Base-by-base conservation (phyloP, 2,329 filamentous ascomycete genomes). In the Phialemonium atrogriseum region DNA sequence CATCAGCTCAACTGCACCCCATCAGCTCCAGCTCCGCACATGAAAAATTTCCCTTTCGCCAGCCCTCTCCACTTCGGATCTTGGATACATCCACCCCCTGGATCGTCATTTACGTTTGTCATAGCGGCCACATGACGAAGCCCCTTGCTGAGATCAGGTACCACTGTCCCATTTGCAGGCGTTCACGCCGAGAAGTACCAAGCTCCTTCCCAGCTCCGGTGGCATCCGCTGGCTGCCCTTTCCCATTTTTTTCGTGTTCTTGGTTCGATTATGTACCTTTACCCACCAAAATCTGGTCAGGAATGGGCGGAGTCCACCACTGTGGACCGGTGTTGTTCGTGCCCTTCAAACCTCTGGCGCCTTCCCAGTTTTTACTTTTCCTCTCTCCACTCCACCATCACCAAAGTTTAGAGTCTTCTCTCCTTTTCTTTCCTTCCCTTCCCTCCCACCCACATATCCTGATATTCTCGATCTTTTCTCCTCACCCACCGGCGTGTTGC, bases 401-500 rank as follows among this genome's bases (percentile, higher is more conserved):
- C 30, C 42, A 35, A 45, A 49, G 47, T 50, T 47, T 48, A 51
- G 51, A 49, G 48, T 45, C 42, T 42, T 48, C 41, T 44, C 43
- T 45, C 44, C 45, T 42, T 42, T 47, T 42, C 47, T 49, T 47
- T 47, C 48, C 49, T 52, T 44, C 46, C 46, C 47, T 30, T 18
- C 28, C 12, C 18, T 30, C 17, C 21, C 9, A 23, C 21, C 9
- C 21, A 23, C 21, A 9, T 23, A 23, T 26, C 13, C 20, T 15
- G 19, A 21, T 30, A 30, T 23, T 30, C 28, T 15, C n/a, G 15
- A 15, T 5, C 21, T 15, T 30, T 15, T 30, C 19, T 10, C 10
- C 19, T 24, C 28, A 21, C 28, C 19, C 15, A 14, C 19, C 28
- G 19, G 17, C 19, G 9, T 53, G 46, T 47, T 51, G 47, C 50